These are phyloP conservation scores for Fraxinus platypoda DNA, from an alignment of 305 asterid genomes.

Conservation along the genomic window DNA sequence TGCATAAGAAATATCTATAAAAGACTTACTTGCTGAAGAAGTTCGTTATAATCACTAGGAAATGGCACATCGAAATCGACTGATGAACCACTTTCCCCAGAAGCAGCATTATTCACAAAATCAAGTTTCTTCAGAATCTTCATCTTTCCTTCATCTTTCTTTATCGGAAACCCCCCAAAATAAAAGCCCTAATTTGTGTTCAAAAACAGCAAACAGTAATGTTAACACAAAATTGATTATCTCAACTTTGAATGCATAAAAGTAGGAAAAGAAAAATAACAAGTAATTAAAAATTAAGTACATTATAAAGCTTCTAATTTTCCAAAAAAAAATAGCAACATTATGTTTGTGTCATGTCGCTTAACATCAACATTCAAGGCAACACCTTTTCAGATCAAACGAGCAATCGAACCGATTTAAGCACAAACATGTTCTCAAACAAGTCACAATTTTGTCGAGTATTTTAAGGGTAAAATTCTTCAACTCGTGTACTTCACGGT, in stretches of 20 bases:
- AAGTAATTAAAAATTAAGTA: not conserved
- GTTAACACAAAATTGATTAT: not conserved
- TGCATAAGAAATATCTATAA: not conserved
- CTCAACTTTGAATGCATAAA: not conserved
- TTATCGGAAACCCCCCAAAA: conserved; percentile 27
- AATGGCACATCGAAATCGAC: conserved; percentile 55
- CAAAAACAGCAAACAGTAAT: not conserved
- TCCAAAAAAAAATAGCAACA: not conserved
- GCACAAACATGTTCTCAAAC: not conserved
- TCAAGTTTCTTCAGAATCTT: conserved; percentile 32
- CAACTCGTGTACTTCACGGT: not conserved
- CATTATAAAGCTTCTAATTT: not conserved
- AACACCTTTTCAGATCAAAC: not conserved
- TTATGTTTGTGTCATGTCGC: not conserved
- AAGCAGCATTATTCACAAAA: conserved; percentile 33
- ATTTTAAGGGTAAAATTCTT: not conserved
- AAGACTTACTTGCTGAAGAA: conserved; percentile 61
- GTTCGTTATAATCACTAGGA: conserved; percentile 70
- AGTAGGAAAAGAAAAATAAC: not conserved
- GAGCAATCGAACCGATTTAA: not conserved
- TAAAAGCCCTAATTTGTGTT: conserved; percentile 33
- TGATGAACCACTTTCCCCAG: conserved; percentile 39
- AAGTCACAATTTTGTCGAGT: not conserved
- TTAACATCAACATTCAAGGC: not conserved
- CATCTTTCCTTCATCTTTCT: conserved; percentile 25